Base-by-base conservation (phyloP, 495 filamentous ascomycete species). In the Neurospora sp. region DNA sequence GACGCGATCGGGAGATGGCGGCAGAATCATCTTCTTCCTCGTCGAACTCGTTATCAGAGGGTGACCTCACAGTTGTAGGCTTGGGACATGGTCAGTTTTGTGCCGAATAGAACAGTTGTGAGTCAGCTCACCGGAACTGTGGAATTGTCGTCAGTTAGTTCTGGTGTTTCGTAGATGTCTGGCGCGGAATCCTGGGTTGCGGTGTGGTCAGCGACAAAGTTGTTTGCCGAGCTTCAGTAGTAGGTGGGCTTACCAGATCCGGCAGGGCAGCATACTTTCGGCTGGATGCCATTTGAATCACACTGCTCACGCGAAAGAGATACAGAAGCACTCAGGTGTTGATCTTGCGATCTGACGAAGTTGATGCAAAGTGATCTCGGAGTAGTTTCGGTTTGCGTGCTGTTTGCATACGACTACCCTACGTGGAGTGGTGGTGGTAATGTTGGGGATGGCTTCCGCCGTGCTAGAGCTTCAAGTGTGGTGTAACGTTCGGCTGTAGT, bases 101-200 rank as follows among this genome's bases (percentile, higher is more conserved):
- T 40, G 48, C 68, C 79, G 42, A 73, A 18, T 14, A n/a, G 31
- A 27, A 16, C 0, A 9, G 1, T 68, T 69, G 77, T 78, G 72
- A 66, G 14, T 18, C 37, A 53, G 78, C 83, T 74, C 78, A 96
- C 93, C 40, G 88, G 93, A 72, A 93, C 79, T 44, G 94, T 98
- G 38, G 93, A 97, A 70, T 87, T 90, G 79, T 96, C 94, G 77
- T 97, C 93, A 35, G 89, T 93, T 75, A 97, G 84, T 73, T 96
- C 93, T 77, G 94, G 94, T 68, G 94, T 97, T 83, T 97, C 94
- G 84, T 98, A 98, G 77, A 96, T 91, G 79, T 97, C 94, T 80
- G 94, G 94, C 35, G 94, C 93, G 35, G 89, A 90, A 79, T 98
- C 94, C 93, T 96, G 73, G 44, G 11, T 11, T 40, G 9, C 14